Evolutionary conservation across 768 basidiomycete species (phyloP).

Genomic region (Steccherinum ochraceum): DNA sequence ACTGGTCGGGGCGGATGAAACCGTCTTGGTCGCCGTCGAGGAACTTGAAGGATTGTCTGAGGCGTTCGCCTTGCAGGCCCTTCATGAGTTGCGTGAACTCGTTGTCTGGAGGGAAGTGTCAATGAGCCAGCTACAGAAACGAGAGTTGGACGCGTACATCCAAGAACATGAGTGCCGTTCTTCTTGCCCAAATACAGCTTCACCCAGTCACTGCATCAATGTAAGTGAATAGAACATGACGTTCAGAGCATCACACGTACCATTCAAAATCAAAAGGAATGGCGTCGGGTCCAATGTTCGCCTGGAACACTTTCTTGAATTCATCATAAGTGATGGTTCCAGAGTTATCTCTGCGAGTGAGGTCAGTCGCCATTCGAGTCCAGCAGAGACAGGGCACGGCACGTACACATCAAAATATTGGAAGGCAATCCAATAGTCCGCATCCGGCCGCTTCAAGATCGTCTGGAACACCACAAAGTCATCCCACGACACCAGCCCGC

Average conservation of each 20-base stretch:
- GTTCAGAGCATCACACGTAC: conserved; percentile 32
- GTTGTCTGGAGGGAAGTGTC: conserved; percentile 48
- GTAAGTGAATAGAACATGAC: background rate
- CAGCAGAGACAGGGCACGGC: background rate
- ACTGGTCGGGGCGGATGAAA: conserved; percentile 89
- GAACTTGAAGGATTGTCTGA: conserved; percentile 93
- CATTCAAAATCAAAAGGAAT: conserved; percentile 96
- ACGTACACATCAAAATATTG: conserved; percentile 92
- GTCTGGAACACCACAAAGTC: conserved; percentile 97
- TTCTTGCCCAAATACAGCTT: conserved; percentile 93
- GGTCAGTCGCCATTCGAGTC: background rate
- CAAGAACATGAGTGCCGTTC: conserved; percentile 85
- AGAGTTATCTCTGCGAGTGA: conserved; percentile 64
- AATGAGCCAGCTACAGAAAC: conserved; percentile 7
- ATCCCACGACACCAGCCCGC: conserved; percentile 84
- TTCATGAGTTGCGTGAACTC: conserved; percentile 99
- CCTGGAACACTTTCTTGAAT: conserved; percentile 87
- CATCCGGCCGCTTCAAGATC: conserved; percentile 86
- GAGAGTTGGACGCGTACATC: conserved; percentile 55
- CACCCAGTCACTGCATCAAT: conserved; percentile 73
- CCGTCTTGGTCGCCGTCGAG: conserved; percentile 89
- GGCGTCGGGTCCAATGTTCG: conserved; percentile 68
- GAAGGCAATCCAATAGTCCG: conserved; percentile 96
- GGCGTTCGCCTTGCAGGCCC: conserved; percentile 93
- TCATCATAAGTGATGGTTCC: conserved; percentile 91